Base-by-base conservation (phyloP, 192 early-diverging fungal genomes). In the Spizellomyces punctatus region DNA sequence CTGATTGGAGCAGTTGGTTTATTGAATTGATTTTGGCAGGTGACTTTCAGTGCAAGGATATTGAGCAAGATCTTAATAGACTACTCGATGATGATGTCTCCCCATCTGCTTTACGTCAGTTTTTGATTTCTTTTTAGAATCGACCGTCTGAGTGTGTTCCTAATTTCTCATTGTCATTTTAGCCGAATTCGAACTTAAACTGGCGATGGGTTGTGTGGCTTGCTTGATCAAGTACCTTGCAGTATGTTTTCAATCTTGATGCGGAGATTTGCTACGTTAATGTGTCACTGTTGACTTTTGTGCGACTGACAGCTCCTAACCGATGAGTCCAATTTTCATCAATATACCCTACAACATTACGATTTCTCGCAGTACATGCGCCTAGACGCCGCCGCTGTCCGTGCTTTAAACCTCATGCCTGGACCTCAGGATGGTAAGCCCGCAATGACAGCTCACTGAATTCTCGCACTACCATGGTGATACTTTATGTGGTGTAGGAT, bases 351-450 rank as follows among this genome's bases (percentile, higher is more conserved):
- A 1, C 61, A 72, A 54, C 83, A 80, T 8, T 90, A 94, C 76
- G 91, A 94, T 69, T 75, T 96, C 71, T 86, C 91, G 6, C 93
- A 96, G 77, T 97, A 89, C 75, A 95, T 97, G 95, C 85, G 87
- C 58, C 83, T 98, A 61, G 96, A 97, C 78, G 90, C 92, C 0
- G 88, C 95, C 5, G 96, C 96, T 0, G 85, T 98, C 6, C 81
- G 83, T 21, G 95, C 95, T 0, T 77, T 98, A 14, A 96, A 96
- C 70, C 77, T 98, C 49, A 88, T 94, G 82, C 93, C 93, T 0
- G 81, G 81, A 58, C 80, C 84, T 6, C 84, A 87, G 27, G 92
- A 95, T 69, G 93, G 91, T 49, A 73, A 71, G 19, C 55, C 55
- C 27, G 3, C 27, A 36, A 2, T 36, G 27, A 3, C 12, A 43